These are phyloP conservation scores for Cladophialophora yegresii DNA, from an alignment of 2,329 filamentous ascomycete genomes.

Conservation along the genomic window DNA sequence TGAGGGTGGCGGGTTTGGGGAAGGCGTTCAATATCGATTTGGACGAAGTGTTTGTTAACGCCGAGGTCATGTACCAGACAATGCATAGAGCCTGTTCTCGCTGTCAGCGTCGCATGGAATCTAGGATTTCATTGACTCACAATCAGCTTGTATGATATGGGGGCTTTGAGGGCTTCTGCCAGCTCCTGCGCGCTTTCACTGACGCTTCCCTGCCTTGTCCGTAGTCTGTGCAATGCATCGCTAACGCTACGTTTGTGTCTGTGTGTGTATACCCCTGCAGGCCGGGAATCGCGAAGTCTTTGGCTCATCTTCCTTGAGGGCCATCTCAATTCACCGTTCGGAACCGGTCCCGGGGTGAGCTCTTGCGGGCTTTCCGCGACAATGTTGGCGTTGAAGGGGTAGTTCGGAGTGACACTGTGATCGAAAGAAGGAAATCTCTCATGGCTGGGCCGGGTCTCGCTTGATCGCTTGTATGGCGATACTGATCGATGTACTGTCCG, in stretches of 20 bases:
- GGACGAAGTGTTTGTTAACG: constrained; percentile 94
- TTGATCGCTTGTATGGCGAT: constrained; percentile 29
- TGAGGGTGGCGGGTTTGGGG: constrained; percentile 86
- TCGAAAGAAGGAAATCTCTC: constrained; percentile 50
- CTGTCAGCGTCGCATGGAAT: constrained; percentile 30
- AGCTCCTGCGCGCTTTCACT: constrained; percentile 93
- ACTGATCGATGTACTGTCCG: constrained; percentile 32
- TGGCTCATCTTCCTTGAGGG: constrained; percentile 59
- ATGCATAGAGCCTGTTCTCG: constrained; percentile 73
- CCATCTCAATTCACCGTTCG: constrained; percentile 58
- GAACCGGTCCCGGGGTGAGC: constrained; percentile 33
- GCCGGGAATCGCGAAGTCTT: constrained; percentile 27
- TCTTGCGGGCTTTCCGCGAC: constrained; percentile 37
- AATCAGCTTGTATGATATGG: constrained; percentile 82
- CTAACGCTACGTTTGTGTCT: constrained; percentile 80
- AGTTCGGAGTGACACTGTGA: constrained; percentile 18
- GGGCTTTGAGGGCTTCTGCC: constrained; percentile 84
- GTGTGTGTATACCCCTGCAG: constrained; percentile 51
- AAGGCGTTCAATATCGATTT: constrained; percentile 95
- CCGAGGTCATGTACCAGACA: constrained; percentile 93
- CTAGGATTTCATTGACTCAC: constrained; percentile 56
- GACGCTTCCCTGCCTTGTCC: constrained; percentile 78
- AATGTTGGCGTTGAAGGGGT: constrained; percentile 37
- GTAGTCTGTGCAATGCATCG: constrained; percentile 82
- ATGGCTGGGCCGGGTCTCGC: constrained; percentile 39